Evolutionary conservation across 176 grass and related monocot genomes (phyloP), one percentile per base, ranked within the genome.

Genomic region (Pharus latifolius): DNA sequence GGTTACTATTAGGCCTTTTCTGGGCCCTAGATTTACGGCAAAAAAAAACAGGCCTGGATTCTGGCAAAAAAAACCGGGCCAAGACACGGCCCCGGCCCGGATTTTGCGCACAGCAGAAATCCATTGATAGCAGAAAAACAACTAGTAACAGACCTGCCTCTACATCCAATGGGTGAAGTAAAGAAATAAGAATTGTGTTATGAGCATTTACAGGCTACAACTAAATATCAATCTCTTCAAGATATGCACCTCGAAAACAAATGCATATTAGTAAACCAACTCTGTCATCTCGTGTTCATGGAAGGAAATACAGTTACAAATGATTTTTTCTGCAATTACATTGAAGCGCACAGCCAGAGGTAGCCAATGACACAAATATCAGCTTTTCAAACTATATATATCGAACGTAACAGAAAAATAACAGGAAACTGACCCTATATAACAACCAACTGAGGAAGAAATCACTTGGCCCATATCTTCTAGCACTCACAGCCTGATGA

Each of bases 401-500:
- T 25, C 62, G 54, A 54, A 56, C 61, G 32, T 37, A 3, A 10
- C 3, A 25, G 33, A 4, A 19, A 15, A 26, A 44, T 43, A 5
- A 14, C n/a, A 14, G 69, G 6, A 5, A 62, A 41, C 14, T 22
- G 11, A 10, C 45, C 75, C 69, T 29, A 61, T 60, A 74, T 1
- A 40, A 56, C 45, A 63, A 63, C 15, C 44, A 62, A 35, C 18
- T 2, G 0, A 59, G 27, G 16, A 38, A 38, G 35, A 34, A 34
- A 44, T 27, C 15, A 12, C 4, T 20, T 35, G 13, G 17, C 0
- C 48, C 48, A 28, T 64, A 42, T 76, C 41, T 57, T 88, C 85
- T 96, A 96, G 85, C 92, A 96, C 65, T 96, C 92, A 48, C 92
- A 96, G 56, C 88, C 88, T 42, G 88, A 69, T 2, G 88, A 84